Conservation (phyloP, 78 protist genomes). For the Chrysochromulina parva region DNA sequence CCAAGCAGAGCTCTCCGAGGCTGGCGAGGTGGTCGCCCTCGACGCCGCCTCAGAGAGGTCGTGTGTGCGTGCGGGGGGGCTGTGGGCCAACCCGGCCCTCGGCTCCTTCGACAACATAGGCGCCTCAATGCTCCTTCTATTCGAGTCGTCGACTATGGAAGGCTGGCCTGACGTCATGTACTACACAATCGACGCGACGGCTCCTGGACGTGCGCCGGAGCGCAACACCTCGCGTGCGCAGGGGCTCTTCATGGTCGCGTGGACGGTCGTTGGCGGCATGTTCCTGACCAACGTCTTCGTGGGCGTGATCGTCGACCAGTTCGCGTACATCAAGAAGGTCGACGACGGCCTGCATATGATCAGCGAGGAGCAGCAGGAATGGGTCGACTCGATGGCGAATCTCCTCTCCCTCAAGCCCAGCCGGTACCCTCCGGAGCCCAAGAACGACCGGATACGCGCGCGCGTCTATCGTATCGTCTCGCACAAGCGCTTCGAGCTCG, state of each 20-base stretch:
- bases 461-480: background rate
- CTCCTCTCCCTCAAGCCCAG: background rate
- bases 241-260: background rate
- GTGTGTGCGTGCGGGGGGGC: background rate
- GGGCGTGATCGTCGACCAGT: conserved; percentile 43
- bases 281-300: conserved; percentile 42
- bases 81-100: background rate
- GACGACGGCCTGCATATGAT: background rate
- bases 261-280: conserved; percentile 25
- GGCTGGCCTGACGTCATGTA: conserved; percentile 52
- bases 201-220: background rate
- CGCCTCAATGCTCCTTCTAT: conserved; percentile 12
- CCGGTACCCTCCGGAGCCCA: background rate
- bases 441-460: too few species aligned
- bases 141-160: conserved; percentile 32
- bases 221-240: background rate
- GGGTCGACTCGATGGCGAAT: background rate
- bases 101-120: conserved; percentile 28
- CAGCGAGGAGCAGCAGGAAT: background rate
- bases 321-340: background rate
- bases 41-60: background rate
- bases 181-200: conserved; percentile 11
- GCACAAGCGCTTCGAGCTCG: background rate
- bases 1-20: background rate
- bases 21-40: background rate